Base-by-base conservation (phyloP, 345 rosid species). In the Limnanthes douglasii region DNA sequence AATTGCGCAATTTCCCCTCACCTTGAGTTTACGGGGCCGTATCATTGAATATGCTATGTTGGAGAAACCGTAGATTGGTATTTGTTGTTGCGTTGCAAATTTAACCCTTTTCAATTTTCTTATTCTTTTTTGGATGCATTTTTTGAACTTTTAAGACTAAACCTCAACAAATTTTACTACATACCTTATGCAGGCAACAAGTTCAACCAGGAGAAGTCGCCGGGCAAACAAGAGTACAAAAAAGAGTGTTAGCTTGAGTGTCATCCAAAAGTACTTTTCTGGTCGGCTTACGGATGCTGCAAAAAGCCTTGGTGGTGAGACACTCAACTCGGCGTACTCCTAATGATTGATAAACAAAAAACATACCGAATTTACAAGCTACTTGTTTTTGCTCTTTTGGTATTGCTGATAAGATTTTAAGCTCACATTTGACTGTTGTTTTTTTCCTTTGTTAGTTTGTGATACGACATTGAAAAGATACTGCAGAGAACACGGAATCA, bases 231-330 rank as follows among this genome's bases (percentile, higher is more conserved):
- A 55, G 53, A 69, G 74, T 21, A 62, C 80, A 5, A 95, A 82
- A 70, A 88, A 83, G 68, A 73, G 54, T 51, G 95, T 83, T 56
- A 88, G 79, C 66, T 62, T 81, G 56, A 56, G 71, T 44, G 81
- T 78, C 53, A 94, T 86, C 31, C 86, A 72, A 61, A 84, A 78
- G 46, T 72, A 86, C 54, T 86, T 86, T 56, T 70, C 86, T 11
- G 94, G 96, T 51, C 81, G 94, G 61, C 65, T 86, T 38, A 86
- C 81, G 61, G 86, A 78, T 68, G 96, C 96, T 57, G 92, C 96
- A 23, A 86, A 81, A 70, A 68, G 84, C 61, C 75, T 86, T 51
- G 84, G 96, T n/a, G 94, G 96, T 86, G 55, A 75, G 78, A 37
- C n/a, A n/a, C n/a, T n/a, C n/a, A n/a, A n/a, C 14, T 51, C 27